A percentile compares a stretch with the other conserved stretches of the same genome.
Evolutionary conservation across 2,329 filamentous ascomycete genomes (phyloP).

Genomic region (Colletotrichum orchidophilum): DNA sequence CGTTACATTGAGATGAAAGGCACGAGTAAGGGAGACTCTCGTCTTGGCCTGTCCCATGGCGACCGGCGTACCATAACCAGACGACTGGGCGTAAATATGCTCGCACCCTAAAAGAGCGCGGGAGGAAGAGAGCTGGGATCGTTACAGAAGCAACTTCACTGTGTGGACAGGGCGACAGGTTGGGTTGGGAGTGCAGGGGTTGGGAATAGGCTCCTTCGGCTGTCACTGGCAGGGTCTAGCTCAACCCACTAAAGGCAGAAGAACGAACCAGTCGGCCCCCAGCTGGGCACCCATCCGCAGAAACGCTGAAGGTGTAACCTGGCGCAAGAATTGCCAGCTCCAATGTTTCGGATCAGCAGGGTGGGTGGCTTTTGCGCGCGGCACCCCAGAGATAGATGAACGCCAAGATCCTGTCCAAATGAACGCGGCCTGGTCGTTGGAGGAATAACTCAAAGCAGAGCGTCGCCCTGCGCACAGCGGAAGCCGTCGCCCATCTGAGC

Average conservation of each 20-base stretch:
- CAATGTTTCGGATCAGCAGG: slow-evolving; percentile 14
- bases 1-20: slow-evolving; percentile 1
- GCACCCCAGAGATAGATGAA: slow-evolving; percentile 17
- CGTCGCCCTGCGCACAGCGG: not conserved
- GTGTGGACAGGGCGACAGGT: not conserved
- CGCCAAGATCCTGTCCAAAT: slow-evolving; percentile 14
- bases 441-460: slow-evolving; percentile 26
- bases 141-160: not conserved
- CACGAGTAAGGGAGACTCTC: slow-evolving; percentile 3
- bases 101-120: not conserved
- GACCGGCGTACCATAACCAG: not conserved
- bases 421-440: slow-evolving; percentile 10
- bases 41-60: not conserved
- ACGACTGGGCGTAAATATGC: not conserved
- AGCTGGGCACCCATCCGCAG: not conserved
- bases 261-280: slow-evolving; percentile 7
- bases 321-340: not conserved
- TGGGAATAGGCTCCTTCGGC: slow-evolving; percentile 29
- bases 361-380: slow-evolving; percentile 1
- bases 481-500: slow-evolving; percentile 6
- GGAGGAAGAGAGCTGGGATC: not conserved
- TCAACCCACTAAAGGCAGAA: not conserved
- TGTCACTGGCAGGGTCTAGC: not conserved
- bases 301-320: not conserved
- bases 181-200: not conserved